phyloP scores from a whole-genome alignment of 352 stramenopile genomes.

The Globisporangium apiculatum region DNA sequence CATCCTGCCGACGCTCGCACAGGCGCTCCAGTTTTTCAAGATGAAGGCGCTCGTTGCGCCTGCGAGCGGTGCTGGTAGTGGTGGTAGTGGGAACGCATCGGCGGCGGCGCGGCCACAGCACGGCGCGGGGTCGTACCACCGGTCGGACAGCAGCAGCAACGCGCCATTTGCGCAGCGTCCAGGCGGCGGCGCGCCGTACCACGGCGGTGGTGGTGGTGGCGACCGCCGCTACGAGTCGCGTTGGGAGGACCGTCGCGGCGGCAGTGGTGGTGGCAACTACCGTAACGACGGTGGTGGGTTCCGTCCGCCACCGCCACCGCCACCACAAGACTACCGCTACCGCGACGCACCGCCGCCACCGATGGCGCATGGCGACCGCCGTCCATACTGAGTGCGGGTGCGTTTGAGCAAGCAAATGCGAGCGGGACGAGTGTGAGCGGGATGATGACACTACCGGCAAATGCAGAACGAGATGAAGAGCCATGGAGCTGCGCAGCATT shows the following conservation, averaged over 20 bases:
- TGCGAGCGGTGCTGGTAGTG: constrained; percentile 6
- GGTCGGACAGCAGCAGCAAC: constrained; percentile 31
- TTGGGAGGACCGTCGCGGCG: constrained; percentile 60
- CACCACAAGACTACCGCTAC: constrained; percentile 3
- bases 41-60: constrained; percentile 78
- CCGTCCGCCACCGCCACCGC: neutral
- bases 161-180: constrained; percentile 58
- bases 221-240: constrained; percentile 56
- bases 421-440: neutral
- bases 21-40: constrained; percentile 88
- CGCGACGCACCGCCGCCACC: constrained; percentile 1
- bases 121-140: constrained; percentile 31
- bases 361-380: constrained; percentile 2
- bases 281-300: constrained; percentile 11
- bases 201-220: constrained; percentile 22
- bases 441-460: neutral
- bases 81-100: neutral
- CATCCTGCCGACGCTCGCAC: constrained; percentile 66
- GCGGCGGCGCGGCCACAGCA: constrained; percentile 23
- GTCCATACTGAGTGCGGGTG: constrained; percentile 1
- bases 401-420: neutral
- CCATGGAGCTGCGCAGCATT: no score
- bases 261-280: constrained; percentile 14
- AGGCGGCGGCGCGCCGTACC: constrained; percentile 22
- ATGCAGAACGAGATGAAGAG: neutral